Conservation (phyloP, 2,329 filamentous ascomycete genomes). For the Curvularia sp. region DNA sequence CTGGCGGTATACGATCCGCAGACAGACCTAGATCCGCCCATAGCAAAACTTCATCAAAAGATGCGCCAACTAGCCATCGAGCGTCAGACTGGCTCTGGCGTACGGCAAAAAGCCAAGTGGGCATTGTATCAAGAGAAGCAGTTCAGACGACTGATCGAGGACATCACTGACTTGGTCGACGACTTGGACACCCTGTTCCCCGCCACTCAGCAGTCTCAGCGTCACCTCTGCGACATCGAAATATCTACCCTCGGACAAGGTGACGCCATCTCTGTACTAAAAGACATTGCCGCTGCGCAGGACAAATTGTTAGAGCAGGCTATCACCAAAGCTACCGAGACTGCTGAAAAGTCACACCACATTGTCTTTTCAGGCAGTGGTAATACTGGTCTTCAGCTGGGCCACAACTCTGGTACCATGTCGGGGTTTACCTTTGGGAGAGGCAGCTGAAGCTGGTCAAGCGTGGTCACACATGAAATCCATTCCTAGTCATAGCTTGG, state of each 20-base stretch:
- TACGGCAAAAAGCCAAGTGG: constrained; percentile 38
- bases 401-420: background rate
- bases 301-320: background rate
- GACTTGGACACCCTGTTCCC: constrained; percentile 39
- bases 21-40: constrained; percentile 27
- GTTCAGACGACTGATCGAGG: constrained; percentile 40
- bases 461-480: background rate
- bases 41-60: constrained; percentile 29
- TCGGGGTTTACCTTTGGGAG: background rate
- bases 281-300: background rate
- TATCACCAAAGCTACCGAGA: background rate
- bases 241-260: background rate
- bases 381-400: background rate
- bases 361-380: background rate
- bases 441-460: background rate
- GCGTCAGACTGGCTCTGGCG: constrained; percentile 33
- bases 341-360: background rate
- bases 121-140: constrained; percentile 42
- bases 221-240: background rate
- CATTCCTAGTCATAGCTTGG: background rate
- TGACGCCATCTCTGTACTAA: background rate
- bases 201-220: constrained; percentile 18
- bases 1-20: constrained; percentile 20
- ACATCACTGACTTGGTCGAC: constrained; percentile 38
- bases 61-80: constrained; percentile 35